A percentile compares a stretch with the other conserved stretches of the same genome.
phyloP scores from a whole-genome alignment of 345 rosid species.

The Psidium guajava region DNA sequence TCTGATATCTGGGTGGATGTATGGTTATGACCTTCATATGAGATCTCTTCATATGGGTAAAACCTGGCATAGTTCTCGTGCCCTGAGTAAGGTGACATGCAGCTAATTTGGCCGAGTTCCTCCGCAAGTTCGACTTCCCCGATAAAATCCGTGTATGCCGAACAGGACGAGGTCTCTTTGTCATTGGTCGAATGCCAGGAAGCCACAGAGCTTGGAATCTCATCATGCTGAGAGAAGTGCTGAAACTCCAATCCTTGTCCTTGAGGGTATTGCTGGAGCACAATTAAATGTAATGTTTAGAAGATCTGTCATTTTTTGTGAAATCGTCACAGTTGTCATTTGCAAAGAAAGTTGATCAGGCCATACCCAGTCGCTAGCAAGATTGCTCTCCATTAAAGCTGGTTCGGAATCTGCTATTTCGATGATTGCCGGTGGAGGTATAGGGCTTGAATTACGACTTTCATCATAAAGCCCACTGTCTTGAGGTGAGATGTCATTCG shows the following conservation, averaged over 20 bases:
- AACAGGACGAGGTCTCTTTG: conserved; percentile 29
- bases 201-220: neutral
- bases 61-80: neutral
- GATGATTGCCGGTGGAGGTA: conserved; percentile 30
- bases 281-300: neutral
- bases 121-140: conserved; percentile 38
- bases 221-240: conserved; percentile 13
- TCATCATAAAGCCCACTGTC: neutral
- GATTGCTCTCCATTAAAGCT: conserved; percentile 12
- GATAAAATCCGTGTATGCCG: conserved; percentile 33
- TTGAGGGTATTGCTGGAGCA: conserved; percentile 14
- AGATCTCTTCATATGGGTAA: neutral
- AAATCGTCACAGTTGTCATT: neutral
- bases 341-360: conserved; percentile 17
- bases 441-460: conserved; percentile 31
- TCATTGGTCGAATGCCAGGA: conserved; percentile 22
- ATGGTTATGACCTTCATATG: neutral
- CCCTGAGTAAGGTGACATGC: conserved; percentile 5
- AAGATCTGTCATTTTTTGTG: neutral
- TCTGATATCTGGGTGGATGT: neutral
- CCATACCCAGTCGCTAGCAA: conserved; percentile 35
- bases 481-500: conserved; percentile 25
- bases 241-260: conserved; percentile 17
- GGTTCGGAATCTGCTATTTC: conserved; percentile 14
- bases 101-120: neutral